Conservation (phyloP, 1,284 basidiomycete species). For the Papiliotrema flavescens region DNA sequence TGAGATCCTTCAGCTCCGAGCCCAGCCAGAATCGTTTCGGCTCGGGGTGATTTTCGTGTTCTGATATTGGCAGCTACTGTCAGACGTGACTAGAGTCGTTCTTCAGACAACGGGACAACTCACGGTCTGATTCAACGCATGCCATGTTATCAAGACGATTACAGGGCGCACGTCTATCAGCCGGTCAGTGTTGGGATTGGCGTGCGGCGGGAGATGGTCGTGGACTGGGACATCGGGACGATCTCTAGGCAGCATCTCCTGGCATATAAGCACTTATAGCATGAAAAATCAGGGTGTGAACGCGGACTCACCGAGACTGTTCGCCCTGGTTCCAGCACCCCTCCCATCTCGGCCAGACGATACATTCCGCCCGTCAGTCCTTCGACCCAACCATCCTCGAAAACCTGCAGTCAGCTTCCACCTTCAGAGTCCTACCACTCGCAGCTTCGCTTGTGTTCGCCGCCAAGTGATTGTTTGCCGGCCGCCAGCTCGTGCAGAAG, state of each 20-base stretch:
- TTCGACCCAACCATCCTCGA: conserved; percentile 73
- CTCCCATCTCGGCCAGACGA: conserved; percentile 64
- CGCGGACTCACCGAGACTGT: conserved; percentile 23
- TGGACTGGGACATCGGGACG: not conserved
- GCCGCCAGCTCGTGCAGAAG: too few relatives aligned
- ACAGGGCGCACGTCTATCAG: conserved; percentile 68
- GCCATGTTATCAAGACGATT: conserved; percentile 77
- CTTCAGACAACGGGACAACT: conserved; percentile 23
- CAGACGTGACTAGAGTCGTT: not conserved
- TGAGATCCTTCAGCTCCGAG: conserved; percentile 62
- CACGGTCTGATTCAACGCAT: conserved; percentile 82
- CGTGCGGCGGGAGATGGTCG: conserved; percentile 38
- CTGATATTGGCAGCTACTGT: conserved; percentile 58
- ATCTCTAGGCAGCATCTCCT: conserved; percentile 23
- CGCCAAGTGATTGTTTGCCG: not conserved
- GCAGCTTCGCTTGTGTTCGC: too few relatives aligned
- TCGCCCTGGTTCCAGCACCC: conserved; percentile 32
- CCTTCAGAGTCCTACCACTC: too few relatives aligned
- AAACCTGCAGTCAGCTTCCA: conserved; percentile 56
- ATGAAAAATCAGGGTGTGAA: too few relatives aligned
- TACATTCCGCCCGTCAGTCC: conserved; percentile 58
- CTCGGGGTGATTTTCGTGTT: conserved; percentile 59
- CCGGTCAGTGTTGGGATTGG: conserved; percentile 22
- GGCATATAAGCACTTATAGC: conserved; percentile 3
- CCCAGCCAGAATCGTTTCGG: conserved; percentile 74